Percentiles rank a stretch among this genome's conserved stretches.
Evolutionary conservation across 2,329 filamentous ascomycete genomes (phyloP).

Genomic region (Teratosphaeria nubilosa): DNA sequence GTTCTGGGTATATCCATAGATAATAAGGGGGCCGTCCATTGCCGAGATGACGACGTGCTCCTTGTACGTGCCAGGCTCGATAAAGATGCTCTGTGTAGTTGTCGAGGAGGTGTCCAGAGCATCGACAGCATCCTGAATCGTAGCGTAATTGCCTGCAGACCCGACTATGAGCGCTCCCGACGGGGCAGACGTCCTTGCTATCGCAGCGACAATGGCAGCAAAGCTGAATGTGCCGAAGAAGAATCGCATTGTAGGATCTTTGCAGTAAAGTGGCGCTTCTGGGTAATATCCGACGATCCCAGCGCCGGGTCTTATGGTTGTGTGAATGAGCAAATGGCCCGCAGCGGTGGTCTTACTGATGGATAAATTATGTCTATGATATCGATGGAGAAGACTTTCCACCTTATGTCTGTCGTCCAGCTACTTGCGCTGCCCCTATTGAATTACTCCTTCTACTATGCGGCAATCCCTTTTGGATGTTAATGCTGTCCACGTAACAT

Average conservation of each 20-base stretch:
- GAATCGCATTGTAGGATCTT: neutral
- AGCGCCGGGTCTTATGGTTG: neutral
- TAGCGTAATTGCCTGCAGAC: conserved; percentile 32
- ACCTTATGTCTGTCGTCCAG: neutral
- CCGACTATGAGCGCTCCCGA: conserved; percentile 43
- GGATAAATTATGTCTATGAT: neutral
- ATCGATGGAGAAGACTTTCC: neutral
- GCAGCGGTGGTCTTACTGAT: neutral
- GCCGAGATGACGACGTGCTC: conserved; percentile 49
- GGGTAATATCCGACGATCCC: neutral
- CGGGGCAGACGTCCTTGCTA: conserved; percentile 36
- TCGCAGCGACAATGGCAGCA: conserved; percentile 8
- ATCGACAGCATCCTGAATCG: conserved; percentile 48
- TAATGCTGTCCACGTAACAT: neutral
- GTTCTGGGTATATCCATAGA: conserved; percentile 50
- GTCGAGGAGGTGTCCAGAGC: conserved; percentile 45
- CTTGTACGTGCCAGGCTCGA: conserved; percentile 49
- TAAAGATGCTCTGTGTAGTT: conserved; percentile 50
- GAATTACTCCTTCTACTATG: neutral
- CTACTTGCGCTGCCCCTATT: neutral
- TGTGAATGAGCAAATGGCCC: neutral
- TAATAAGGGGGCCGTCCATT: conserved; percentile 40
- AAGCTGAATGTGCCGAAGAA: neutral
- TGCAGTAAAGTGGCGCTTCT: neutral
- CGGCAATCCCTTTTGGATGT: neutral